Conservation (phyloP, 2,329 filamentous ascomycete species). For the Graphiopsis chlorocephala region DNA sequence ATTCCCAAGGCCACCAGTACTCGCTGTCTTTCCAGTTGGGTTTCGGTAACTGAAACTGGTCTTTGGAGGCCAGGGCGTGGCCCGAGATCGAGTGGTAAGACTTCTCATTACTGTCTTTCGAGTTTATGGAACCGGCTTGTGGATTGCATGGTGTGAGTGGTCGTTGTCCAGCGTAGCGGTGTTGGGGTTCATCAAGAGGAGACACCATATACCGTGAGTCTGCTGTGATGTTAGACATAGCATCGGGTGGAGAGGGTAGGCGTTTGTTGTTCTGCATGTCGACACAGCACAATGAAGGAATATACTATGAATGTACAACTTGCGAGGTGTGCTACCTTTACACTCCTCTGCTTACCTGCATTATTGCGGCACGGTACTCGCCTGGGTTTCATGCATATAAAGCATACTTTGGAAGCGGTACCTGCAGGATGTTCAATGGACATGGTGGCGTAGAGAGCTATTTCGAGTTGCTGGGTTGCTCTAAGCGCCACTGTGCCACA, state of each 20-base stretch:
- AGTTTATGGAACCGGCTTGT: background rate
- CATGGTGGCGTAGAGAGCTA: background rate
- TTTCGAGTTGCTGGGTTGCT: background rate
- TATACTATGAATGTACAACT: background rate
- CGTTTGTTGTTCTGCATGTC: background rate
- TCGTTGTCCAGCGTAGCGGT: background rate
- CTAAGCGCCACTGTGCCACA: conserved; percentile 12
- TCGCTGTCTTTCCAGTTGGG: background rate
- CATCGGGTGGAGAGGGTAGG: background rate
- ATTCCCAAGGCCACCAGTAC: conserved; percentile 9
- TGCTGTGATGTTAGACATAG: background rate
- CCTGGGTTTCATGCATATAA: background rate
- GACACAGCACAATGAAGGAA: background rate
- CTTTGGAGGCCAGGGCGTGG: background rate
- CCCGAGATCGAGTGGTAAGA: background rate
- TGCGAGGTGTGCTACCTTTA: background rate
- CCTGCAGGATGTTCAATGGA: background rate
- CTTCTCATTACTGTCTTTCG: background rate
- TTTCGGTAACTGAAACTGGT: background rate
- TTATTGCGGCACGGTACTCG: background rate
- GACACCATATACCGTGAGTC: background rate
- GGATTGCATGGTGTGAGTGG: background rate
- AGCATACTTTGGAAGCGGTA: conserved; percentile 2
- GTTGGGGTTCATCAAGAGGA: background rate
- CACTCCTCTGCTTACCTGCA: background rate